phyloP scores from a whole-genome alignment of 2,329 filamentous ascomycete genomes.

The Fusarium sp. region DNA sequence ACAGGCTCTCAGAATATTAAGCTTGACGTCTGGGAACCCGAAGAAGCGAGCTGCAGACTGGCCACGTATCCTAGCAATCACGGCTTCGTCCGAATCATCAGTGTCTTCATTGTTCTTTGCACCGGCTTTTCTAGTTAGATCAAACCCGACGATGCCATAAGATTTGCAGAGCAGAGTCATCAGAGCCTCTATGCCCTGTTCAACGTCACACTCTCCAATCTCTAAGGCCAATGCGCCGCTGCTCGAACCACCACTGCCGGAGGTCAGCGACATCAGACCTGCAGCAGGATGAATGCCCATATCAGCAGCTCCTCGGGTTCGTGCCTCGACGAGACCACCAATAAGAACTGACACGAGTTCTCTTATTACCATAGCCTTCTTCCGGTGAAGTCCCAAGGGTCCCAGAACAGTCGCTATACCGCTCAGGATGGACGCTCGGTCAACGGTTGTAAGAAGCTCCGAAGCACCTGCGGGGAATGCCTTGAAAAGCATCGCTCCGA shows the following conservation, averaged over 20 bases:
- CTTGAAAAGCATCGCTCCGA: constrained; percentile 72
- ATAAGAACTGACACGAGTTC: constrained; percentile 87
- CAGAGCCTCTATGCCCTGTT: constrained; percentile 73
- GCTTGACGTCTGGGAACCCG: constrained; percentile 82
- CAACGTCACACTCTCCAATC: constrained; percentile 72
- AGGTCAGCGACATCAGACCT: constrained; percentile 78
- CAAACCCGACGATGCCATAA: constrained; percentile 71
- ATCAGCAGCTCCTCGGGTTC: constrained; percentile 94
- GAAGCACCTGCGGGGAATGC: constrained; percentile 76
- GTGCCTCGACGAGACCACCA: constrained; percentile 86
- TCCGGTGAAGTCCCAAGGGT: constrained; percentile 81
- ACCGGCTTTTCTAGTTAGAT: constrained; percentile 48
- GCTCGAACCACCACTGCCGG: constrained; percentile 59
- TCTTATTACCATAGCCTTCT: constrained; percentile 89
- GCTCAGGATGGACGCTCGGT: constrained; percentile 82
- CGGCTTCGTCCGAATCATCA: constrained; percentile 63
- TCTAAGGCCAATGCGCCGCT: constrained; percentile 68
- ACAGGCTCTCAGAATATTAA: constrained; percentile 88
- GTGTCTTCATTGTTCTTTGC: constrained; percentile 35
- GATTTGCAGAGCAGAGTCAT: constrained; percentile 70
- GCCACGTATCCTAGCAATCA: constrained; percentile 67
- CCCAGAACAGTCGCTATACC: constrained; percentile 90
- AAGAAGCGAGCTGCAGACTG: constrained; percentile 72
- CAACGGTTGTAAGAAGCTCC: constrained; percentile 76
- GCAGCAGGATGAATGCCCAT: constrained; percentile 95